Conservation (phyloP, 2,329 filamentous ascomycete genomes). For the Clonostachys sp. region DNA sequence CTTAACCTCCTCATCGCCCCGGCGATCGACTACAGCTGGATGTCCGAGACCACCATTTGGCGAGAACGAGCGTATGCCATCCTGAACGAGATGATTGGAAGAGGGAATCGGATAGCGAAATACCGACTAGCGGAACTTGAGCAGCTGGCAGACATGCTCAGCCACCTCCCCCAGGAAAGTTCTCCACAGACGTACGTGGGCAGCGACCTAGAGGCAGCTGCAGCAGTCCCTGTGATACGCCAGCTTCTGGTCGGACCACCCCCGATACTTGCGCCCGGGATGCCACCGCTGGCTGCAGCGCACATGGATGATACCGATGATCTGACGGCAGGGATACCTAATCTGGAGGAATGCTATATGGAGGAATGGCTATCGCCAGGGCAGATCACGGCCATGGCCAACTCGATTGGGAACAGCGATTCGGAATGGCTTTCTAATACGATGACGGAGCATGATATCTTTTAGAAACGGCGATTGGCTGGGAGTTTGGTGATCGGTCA, state of each 20-base stretch:
- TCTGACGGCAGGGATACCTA: constrained; percentile 2
- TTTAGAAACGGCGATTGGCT: constrained; percentile 10
- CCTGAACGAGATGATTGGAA: constrained; percentile 38
- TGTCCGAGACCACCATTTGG: constrained; percentile 18
- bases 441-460: constrained; percentile 36
- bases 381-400: constrained; percentile 40
- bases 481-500: too few species aligned
- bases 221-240: too few species aligned
- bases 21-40: constrained; percentile 19
- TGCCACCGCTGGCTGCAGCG: too few species aligned
- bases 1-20: constrained; percentile 32
- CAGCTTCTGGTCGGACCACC: too few species aligned
- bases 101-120: constrained; percentile 38
- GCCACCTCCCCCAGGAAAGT: background rate
- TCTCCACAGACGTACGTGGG: background rate
- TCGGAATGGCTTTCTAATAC: constrained; percentile 41
- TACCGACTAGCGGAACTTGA: constrained; percentile 38
- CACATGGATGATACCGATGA: too few species aligned
- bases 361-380: constrained; percentile 33
- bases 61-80: constrained; percentile 33
- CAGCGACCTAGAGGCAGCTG: too few species aligned
- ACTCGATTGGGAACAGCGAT: constrained; percentile 36
- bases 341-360: constrained; percentile 13
- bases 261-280: too few species aligned
- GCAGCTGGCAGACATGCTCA: constrained; percentile 33